Base-by-base conservation (phyloP, 164 flowering plant genomes). In the Magnolia changhungtana region DNA sequence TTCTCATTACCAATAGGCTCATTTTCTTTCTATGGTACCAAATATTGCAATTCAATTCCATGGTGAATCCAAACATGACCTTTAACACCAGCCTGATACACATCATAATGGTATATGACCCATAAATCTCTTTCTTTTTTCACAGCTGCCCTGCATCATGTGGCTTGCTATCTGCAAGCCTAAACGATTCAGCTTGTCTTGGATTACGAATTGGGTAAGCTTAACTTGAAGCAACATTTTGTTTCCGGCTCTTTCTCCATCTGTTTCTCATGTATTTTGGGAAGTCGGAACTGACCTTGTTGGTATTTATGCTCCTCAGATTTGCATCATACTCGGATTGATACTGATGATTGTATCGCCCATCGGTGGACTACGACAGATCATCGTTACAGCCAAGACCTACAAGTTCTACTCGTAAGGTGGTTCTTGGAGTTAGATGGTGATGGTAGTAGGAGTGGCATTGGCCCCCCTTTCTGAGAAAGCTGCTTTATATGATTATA, bases 131-230 rank as follows among this genome's bases (percentile, higher is more conserved):
- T 7, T n/a, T 7, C 24, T 21, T 50, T n/a, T 64, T 77, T 55
- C 10, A 67, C 89, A 92, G 97, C 88, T 92, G 1, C 97, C 97
- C 8, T 92, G 97, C 84, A 76, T 88, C 63, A 90, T 90, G 78
- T 92, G 97, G 97, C 89, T 92, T 0, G 20, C 21, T 7, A 80
- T 92, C 79, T 63, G 24, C 74, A 90, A 92, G 79, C 97, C 97
- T 37, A 88, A 75, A 76, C 83, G 66, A 58, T 90, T 78, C 77
- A 63, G 91, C 83, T 72, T 90, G 16, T 89, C 95, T 74, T 92
- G 95, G 95, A 16, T 29, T 21, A 67, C 67, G 2, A 92, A 92
- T 73, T 90, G 92, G 92, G 92, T 89, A 75, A 19, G 72, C 23
- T 70, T 2, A 70, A 8, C 27, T 68, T 8, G 11, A 8, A 68